Percentiles rank a stretch among this genome's conserved stretches.
Evolutionary conservation across 2,329 filamentous ascomycete species (phyloP).

Genomic region (Metarhizium robertsii): DNA sequence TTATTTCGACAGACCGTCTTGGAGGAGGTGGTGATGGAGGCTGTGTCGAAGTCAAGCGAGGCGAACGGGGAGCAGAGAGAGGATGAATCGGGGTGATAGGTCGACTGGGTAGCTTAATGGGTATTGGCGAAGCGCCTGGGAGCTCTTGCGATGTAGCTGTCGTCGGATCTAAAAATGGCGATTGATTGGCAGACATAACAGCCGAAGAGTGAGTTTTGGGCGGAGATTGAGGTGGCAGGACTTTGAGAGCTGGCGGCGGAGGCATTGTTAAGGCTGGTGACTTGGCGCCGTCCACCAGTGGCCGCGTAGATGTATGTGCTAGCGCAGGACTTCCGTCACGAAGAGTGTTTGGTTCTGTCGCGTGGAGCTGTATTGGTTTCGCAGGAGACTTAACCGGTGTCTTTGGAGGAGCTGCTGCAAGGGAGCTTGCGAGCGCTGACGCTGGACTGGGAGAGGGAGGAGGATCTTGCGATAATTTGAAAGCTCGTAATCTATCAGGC

Average conservation of each 20-base stretch:
- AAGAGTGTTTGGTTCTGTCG: conserved; percentile 10
- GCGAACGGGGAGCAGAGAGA: conserved; percentile 27
- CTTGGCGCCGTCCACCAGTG: conserved; percentile 14
- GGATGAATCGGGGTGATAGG: conserved; percentile 42
- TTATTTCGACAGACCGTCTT: conserved; percentile 50
- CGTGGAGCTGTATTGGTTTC: conserved; percentile 15
- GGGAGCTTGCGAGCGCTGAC: background rate
- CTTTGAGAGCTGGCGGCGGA: conserved; percentile 59
- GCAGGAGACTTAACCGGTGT: conserved; percentile 13
- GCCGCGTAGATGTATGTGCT: conserved; percentile 14
- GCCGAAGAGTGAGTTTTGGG: conserved; percentile 37
- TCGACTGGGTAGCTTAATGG: conserved; percentile 46
- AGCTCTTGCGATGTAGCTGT: conserved; percentile 30
- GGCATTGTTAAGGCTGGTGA: conserved; percentile 16
- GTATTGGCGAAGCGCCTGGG: conserved; percentile 32
- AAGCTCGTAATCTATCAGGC: conserved; percentile 32
- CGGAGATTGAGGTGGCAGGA: conserved; percentile 64
- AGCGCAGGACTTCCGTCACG: conserved; percentile 14
- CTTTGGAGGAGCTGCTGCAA: background rate
- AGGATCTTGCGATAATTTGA: conserved; percentile 28
- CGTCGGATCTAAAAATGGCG: conserved; percentile 39
- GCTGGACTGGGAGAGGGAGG: conserved; percentile 2
- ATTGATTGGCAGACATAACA: conserved; percentile 29
- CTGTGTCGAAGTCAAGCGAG: conserved; percentile 35
- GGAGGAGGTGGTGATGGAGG: conserved; percentile 57